Evolutionary conservation across 139 green algal genomes (phyloP).

Genomic region (Chlamydomonas sp.): DNA sequence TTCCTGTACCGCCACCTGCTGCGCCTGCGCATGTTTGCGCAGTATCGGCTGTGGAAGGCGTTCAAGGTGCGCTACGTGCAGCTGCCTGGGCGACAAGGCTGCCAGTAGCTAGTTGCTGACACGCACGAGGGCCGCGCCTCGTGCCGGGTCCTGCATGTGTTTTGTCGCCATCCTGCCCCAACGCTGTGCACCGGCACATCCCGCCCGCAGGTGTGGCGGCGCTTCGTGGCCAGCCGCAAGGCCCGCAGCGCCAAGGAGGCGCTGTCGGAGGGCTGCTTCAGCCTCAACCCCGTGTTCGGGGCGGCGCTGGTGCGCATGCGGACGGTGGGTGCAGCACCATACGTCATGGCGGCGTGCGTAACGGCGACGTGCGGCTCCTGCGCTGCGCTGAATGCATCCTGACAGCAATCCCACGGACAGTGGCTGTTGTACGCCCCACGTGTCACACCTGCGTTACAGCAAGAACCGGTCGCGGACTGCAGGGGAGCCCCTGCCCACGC

Average conservation of each 20-base stretch:
- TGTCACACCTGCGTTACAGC: too few relatives aligned
- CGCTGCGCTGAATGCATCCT: too few relatives aligned
- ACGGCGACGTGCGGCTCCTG: too few relatives aligned
- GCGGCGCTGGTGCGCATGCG: conserved; percentile 47
- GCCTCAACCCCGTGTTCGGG: conserved; percentile 64
- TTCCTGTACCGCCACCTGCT: conserved; percentile 69
- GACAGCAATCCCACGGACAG: too few relatives aligned
- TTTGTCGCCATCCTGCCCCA: background rate
- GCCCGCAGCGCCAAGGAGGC: conserved; percentile 29
- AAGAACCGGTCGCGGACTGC: too few relatives aligned
- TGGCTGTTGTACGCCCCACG: too few relatives aligned
- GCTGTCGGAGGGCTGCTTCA: conserved; percentile 66
- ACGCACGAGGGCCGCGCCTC: too few relatives aligned
- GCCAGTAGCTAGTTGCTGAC: background rate
- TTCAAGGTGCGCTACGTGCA: conserved; percentile 21
- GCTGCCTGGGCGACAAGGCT: background rate
- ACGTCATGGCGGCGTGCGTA: too few relatives aligned
- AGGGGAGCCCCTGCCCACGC: background rate
- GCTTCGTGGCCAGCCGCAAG: conserved; percentile 59
- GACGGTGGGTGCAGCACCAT: background rate
- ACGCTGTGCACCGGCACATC: background rate
- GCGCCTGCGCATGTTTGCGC: conserved; percentile 53
- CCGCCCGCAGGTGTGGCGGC: conserved; percentile 58
- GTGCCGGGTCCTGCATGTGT: background rate
- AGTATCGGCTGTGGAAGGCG: conserved; percentile 54